Evolutionary conservation across 441 rosid species (phyloP), one percentile per base, ranked within the genome.

Genomic region (Gossypium trilobum): DNA sequence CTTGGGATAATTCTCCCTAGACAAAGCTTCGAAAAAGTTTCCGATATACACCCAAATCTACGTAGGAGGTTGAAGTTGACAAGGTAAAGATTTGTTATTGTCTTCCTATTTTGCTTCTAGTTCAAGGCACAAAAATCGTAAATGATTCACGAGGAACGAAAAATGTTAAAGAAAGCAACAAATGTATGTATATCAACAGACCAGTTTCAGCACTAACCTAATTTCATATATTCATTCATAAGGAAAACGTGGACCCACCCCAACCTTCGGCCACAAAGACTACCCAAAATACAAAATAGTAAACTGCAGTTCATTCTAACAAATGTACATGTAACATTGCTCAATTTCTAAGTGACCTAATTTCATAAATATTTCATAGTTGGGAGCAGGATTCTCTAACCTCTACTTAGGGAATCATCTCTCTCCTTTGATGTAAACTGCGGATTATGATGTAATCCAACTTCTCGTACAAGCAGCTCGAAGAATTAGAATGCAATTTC

Each of bases 401-500:
- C 46, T 31, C 13, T 22, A 70, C 46, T 55, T 7, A 31, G 23
- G n/a, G 31, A 39, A 22, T 46, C 61, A 55, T 62, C 36, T 66
- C 70, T 65, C 64, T 61, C 60, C 36, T 23, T 19, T 0, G 11
- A 23, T 2, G 14, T 29, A 57, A 69, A 72, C 23, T 13, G 56
- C 1, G 19, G 14, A 5, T 55, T 2, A 29, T 4, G 64, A 48
- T 55, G 68, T 10, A 42, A 73, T 13, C 25, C 31, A 56, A 48
- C 25, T 39, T 75, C 68, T 44, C 20, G 51, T 58, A 55, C 77
- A 56, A 73, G 60, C 74, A 17, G 10, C 61, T 27, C 16, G 22
- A 29, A 77, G 75, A 44, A 57, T 74, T 87, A 91, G 79, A 82
- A 95, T 27, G 99, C 97, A 67, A 95, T 89, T 80, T 91, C 99